Conservation (phyloP, 805 yeast species). For the Grigorovia humatica region DNA sequence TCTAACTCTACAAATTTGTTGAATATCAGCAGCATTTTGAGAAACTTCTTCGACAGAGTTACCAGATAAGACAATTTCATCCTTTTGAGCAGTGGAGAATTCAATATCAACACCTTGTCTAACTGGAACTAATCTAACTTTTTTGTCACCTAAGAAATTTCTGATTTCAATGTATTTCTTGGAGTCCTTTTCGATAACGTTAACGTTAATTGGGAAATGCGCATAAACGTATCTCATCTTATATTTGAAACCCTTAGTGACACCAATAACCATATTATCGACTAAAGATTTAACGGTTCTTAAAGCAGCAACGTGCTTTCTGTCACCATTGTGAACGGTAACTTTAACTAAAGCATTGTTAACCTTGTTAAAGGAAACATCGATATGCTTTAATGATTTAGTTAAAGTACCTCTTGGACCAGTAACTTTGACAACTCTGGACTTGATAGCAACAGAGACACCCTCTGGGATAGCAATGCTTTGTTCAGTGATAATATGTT, state of each 20-base stretch:
- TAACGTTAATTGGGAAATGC: constrained; percentile 99
- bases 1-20: constrained; percentile 96
- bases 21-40: constrained; percentile 96
- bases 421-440: constrained; percentile 80
- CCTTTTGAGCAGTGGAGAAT: constrained; percentile 78
- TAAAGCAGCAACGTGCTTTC: constrained; percentile 99
- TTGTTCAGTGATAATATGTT: constrained; percentile 84
- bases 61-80: constrained; percentile 86
- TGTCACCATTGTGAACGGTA: constrained; percentile 96
- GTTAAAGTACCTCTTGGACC: constrained; percentile 96
- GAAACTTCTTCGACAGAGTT: constrained; percentile 63
- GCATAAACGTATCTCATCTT: constrained; percentile 99
- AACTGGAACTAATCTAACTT: constrained; percentile 80
- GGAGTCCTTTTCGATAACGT: constrained; percentile 74
- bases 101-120: constrained; percentile 84
- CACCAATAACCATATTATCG: constrained; percentile 94
- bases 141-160: constrained; percentile 99
- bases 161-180: constrained; percentile 80
- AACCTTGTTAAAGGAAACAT: constrained; percentile 83
- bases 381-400: constrained; percentile 89
- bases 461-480: constrained; percentile 80
- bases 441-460: constrained; percentile 81
- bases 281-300: constrained; percentile 97
- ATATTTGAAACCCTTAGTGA: constrained; percentile 98
- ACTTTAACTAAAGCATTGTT: constrained; percentile 54